phyloP scores from a whole-genome alignment of 371 early-diverging fungal species.

The Zychaea mexicana region DNA sequence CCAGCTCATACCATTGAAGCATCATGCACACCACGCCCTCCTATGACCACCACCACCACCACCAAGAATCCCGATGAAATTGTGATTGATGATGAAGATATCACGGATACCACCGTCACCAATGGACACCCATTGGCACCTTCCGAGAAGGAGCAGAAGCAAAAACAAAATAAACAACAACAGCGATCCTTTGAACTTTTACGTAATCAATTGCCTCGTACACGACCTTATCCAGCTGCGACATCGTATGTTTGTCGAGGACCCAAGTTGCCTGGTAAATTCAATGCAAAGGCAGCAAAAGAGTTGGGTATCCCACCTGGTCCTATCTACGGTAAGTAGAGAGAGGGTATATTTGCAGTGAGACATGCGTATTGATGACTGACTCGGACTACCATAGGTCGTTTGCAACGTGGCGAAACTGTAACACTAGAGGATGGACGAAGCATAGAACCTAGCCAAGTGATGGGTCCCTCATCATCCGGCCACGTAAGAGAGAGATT shows the following conservation, averaged over 20 bases:
- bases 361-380: background rate
- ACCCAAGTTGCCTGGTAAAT: conserved; percentile 80
- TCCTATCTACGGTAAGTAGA: conserved; percentile 63
- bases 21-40: conserved; percentile 30
- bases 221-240: conserved; percentile 45
- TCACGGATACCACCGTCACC: background rate
- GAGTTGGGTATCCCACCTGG: conserved; percentile 81
- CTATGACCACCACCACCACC: background rate
- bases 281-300: conserved; percentile 72
- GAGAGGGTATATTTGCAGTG: too few relatives aligned
- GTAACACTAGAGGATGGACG: conserved; percentile 73
- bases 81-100: background rate
- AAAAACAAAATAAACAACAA: background rate
- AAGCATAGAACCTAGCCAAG: conserved; percentile 74
- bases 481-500: conserved; percentile 31
- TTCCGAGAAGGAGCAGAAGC: background rate
- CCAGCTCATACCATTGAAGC: conserved; percentile 44
- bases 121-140: background rate
- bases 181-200: background rate
- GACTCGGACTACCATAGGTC: too few relatives aligned
- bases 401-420: conserved; percentile 68
- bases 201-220: conserved; percentile 40
- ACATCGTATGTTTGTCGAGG: conserved; percentile 81
- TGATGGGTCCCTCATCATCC: conserved; percentile 42
- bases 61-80: conserved; percentile 7